A percentile compares a stretch with the other conserved stretches of the same genome.
phyloP scores from a whole-genome alignment of 208 protist genomes.

The Trypanosoma congolense region DNA sequence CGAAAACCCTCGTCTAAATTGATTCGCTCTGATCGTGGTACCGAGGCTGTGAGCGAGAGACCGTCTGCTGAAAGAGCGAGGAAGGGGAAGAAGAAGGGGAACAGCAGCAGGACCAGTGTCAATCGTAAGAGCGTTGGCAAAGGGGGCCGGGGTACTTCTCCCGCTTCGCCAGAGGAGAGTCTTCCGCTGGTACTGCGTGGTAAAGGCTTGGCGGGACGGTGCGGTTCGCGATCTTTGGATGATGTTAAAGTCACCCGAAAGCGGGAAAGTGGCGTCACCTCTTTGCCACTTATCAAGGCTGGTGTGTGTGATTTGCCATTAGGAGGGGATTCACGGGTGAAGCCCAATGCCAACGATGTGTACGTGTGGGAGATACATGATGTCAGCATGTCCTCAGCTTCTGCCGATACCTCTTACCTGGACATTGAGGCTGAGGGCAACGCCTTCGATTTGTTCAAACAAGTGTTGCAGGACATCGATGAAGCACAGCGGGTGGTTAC shows the following conservation, averaged over 20 bases:
- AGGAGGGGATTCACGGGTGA: background rate
- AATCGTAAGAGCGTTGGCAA: too few relatives aligned
- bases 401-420: slow-evolving; percentile 1
- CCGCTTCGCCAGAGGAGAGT: too few relatives aligned
- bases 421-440: slow-evolving; percentile 3
- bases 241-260: too few relatives aligned
- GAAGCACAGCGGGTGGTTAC: slow-evolving; percentile 2
- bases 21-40: too few relatives aligned
- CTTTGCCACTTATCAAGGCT: background rate
- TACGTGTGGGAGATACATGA: slow-evolving; percentile 13
- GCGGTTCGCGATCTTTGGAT: too few relatives aligned
- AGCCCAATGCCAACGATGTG: background rate
- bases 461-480: slow-evolving; percentile 11
- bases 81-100: too few relatives aligned
- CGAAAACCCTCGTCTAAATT: too few relatives aligned
- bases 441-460: background rate
- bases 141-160: too few relatives aligned
- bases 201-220: background rate
- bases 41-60: too few relatives aligned
- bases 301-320: background rate
- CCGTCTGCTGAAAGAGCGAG: too few relatives aligned
- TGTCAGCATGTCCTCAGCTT: slow-evolving; percentile 8
- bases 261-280: background rate
- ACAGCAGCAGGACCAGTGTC: too few relatives aligned
- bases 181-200: background rate